A percentile compares a stretch with the other conserved stretches of the same genome.
phyloP scores from a whole-genome alignment of 2,329 filamentous ascomycete species.

The Colletotrichum acutatum region DNA sequence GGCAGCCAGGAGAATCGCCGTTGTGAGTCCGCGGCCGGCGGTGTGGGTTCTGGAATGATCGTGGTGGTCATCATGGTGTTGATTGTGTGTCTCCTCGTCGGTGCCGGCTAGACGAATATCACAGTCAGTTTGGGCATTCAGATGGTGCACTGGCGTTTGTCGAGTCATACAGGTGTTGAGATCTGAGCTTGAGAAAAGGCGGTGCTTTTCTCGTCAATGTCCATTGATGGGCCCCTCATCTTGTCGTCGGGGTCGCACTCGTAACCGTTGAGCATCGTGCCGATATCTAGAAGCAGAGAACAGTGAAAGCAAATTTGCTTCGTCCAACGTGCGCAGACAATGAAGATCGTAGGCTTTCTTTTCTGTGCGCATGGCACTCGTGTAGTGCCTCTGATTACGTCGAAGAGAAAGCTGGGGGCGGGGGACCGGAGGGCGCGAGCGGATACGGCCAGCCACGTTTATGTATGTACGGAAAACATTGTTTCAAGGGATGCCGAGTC shows the following conservation, averaged over 20 bases:
- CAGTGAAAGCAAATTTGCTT: neutral
- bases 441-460: conserved; percentile 80
- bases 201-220: conserved; percentile 32
- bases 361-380: conserved; percentile 5
- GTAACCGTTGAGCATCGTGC: conserved; percentile 4
- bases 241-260: conserved; percentile 6
- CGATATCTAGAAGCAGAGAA: neutral
- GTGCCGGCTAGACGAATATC: conserved; percentile 3
- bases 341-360: neutral
- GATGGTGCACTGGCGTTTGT: neutral
- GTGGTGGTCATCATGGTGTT: conserved; percentile 30
- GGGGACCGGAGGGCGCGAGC: conserved; percentile 57
- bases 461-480: conserved; percentile 77
- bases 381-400: neutral
- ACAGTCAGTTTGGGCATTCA: neutral
- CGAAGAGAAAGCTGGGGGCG: conserved; percentile 39
- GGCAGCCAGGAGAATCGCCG: conserved; percentile 28
- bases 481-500: conserved; percentile 22
- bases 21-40: conserved; percentile 4
- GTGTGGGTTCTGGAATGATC: conserved; percentile 29
- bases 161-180: conserved; percentile 12
- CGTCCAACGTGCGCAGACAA: neutral
- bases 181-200: conserved; percentile 31
- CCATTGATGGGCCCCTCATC: conserved; percentile 8
- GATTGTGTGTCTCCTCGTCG: conserved; percentile 18